Evolutionary conservation across 225 moss, liverwort and hornwort species (phyloP), one percentile per base, ranked within the genome.

Genomic region (Neckera pumila): DNA sequence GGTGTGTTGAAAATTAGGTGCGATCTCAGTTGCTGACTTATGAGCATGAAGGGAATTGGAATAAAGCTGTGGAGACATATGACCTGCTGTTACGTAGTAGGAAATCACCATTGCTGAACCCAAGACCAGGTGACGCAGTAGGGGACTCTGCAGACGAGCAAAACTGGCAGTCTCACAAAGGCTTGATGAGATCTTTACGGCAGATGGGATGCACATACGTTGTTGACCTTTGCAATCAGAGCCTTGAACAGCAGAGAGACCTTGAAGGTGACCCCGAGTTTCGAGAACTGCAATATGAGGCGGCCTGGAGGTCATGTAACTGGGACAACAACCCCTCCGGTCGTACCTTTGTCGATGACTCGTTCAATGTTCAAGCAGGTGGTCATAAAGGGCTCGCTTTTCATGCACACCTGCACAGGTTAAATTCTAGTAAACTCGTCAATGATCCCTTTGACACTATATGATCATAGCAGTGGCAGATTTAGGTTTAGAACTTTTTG

Each of bases 1-100:
- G 84, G 62, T 84, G 30, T 65, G 63, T 87, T 89, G 83, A 80
- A 74, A 51, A 45, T 85, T 85, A 98, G 98, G 95, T 97, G 86
- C 93, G 92, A 82, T 96, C 97, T 66, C 97, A 96, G 81, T 90
- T 99, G 84, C 92, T 95, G 81, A 93, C 94, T 79, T 96, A 96
- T 58, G 98, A 99, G 92, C 97, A 99, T 87, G 97, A 99, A 93
- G 97, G 98, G 82, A 97, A 99, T 70, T 99, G 97, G 98, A 95
- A 92, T 87, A 97, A 99, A 92, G 98, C 98, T 85, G 75, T 97
- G 89, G 97, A 99, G 88, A 96, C 93, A 43, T 99, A 99, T 87
- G 98, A 99, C 90, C 90, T 99, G 14, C 85, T 99, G 84, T 89
- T 99, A 82, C 95, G 93, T 42, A 96, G 92, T 86, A 87, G 86